Percentiles rank a stretch among this genome's conserved stretches.
These are phyloP conservation scores for Penicillium sp. DNA, from an alignment of 2,329 filamentous ascomycete species.

Conservation along the genomic window DNA sequence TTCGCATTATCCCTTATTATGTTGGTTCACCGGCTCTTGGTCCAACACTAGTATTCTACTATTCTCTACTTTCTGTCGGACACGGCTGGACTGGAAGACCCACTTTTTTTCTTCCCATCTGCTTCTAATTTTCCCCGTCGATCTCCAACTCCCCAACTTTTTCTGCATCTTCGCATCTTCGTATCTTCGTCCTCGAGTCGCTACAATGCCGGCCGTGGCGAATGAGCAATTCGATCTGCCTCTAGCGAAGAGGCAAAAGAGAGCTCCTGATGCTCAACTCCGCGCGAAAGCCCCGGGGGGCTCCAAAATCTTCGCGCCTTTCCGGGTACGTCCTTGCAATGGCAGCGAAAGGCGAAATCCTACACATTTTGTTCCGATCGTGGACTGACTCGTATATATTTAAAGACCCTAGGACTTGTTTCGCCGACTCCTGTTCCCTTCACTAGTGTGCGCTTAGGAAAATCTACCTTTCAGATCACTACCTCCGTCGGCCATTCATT, in stretches of 20 bases:
- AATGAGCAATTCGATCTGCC: conserved; percentile 64
- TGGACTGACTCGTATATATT: conserved; percentile 10
- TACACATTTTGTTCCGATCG: background rate
- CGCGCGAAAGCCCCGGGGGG: conserved; percentile 46
- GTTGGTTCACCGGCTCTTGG: too few species aligned
- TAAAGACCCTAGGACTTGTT: conserved; percentile 86
- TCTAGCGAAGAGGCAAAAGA: conserved; percentile 77
- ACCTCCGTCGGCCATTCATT: conserved; percentile 88
- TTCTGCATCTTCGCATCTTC: background rate
- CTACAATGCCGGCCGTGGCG: conserved; percentile 51
- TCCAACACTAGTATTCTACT: too few species aligned
- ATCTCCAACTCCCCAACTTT: background rate
- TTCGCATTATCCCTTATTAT: too few species aligned
- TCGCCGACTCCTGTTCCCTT: conserved; percentile 91
- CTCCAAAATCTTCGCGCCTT: conserved; percentile 90
- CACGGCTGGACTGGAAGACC: background rate
- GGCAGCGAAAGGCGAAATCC: background rate
- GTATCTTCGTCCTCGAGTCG: background rate
- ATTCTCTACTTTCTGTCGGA: too few species aligned
- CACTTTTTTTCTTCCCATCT: background rate
- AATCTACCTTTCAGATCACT: conserved; percentile 95
- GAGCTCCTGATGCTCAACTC: conserved; percentile 48
- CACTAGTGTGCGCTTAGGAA: conserved; percentile 83
- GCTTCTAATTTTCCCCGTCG: background rate
- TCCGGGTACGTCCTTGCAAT: conserved; percentile 69